These are phyloP conservation scores for Cladosporium phlei DNA, from an alignment of 2,329 filamentous ascomycete species.

Conservation along the genomic window DNA sequence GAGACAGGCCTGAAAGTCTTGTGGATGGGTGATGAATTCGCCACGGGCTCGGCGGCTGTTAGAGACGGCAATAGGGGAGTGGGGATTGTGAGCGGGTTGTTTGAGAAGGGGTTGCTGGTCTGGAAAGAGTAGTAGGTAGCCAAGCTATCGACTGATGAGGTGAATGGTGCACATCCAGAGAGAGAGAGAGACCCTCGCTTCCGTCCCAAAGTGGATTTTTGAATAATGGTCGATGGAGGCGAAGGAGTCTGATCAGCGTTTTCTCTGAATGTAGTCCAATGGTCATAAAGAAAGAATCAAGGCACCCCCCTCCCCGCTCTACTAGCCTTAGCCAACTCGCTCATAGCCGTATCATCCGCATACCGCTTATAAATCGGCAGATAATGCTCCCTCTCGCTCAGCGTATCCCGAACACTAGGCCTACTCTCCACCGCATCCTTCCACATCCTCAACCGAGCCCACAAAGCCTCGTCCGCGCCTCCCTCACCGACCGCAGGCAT, in stretches of 20 bases:
- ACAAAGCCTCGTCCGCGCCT: conserved; percentile 52
- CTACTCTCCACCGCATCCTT: conserved; percentile 54
- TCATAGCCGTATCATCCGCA: conserved; percentile 45
- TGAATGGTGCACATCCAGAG: too few species aligned
- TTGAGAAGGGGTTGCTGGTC: conserved; percentile 38
- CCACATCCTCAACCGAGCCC: conserved; percentile 65
- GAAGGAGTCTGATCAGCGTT: too few species aligned
- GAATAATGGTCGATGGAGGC: too few species aligned
- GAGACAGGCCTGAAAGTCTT: conserved; percentile 33
- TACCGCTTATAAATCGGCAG: conserved; percentile 58
- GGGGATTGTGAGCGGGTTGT: conserved; percentile 37
- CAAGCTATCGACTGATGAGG: too few species aligned
- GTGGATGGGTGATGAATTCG: conserved; percentile 35
- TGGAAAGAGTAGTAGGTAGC: conserved; percentile 25
- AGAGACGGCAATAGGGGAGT: conserved; percentile 35
- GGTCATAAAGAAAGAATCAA: too few species aligned
- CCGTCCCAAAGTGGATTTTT: too few species aligned
- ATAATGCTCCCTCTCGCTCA: conserved; percentile 64
- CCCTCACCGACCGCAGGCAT: conserved; percentile 43
- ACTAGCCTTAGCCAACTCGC: conserved; percentile 45
- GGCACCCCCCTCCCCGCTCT: conserved; percentile 60
- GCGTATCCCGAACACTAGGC: conserved; percentile 62
- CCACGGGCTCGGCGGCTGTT: conserved; percentile 34
- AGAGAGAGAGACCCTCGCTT: too few species aligned
- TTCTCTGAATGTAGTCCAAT: too few species aligned